Evolutionary conservation across 495 filamentous ascomycete genomes (phyloP), one percentile per base, ranked within the genome.

Genomic region (Echria macrotheca): DNA sequence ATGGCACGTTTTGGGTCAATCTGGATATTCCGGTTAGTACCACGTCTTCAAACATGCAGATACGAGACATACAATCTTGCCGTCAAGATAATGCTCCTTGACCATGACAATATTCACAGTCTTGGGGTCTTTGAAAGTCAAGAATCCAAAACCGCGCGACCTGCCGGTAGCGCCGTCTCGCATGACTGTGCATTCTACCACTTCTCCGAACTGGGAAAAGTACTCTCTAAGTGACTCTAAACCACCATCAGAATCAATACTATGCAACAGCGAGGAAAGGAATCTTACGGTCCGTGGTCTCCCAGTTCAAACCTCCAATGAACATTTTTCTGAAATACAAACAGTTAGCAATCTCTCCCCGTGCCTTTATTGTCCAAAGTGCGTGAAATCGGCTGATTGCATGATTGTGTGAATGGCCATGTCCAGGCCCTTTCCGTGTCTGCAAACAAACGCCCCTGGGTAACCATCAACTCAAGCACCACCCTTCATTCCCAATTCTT

Each of bases 61-160:
- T 4, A 4, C 5, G 14, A 5, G 2, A 67, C 90, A 77, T 79
- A 98, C 93, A 68, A 97, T 95, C 64, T 98, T 98, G 43, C 94
- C 93, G 69, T 98, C 93, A 12, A 98, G 76, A 58, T 89, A 95
- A 67, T 98, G 93, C 63, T 98, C 93, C 73, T 97, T 97, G 53
- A 97, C 93, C 93, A 98, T 98, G 29, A 98, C 93, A 54, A 90
- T 95, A 64, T 98, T 98, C 54, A 98, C 93, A 10, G 88, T 95
- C 67, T 91, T 93, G 15, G 93, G 86, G 61, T 98, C 93, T 57
- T 87, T 91, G 76, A 98, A 98, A 5, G 94, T 98, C 47, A 98
- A 76, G 68, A 98, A 98, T 12, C 93, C 93, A 57, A 98, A 98
- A 9, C 93, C 93, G 61, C 93, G 81, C 10, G 91, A 96, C 47